Percentiles rank a stretch among this genome's conserved stretches.
These are phyloP conservation scores for Polyporus tsugae DNA, from an alignment of 1,284 basidiomycete genomes.

Conservation along the genomic window DNA sequence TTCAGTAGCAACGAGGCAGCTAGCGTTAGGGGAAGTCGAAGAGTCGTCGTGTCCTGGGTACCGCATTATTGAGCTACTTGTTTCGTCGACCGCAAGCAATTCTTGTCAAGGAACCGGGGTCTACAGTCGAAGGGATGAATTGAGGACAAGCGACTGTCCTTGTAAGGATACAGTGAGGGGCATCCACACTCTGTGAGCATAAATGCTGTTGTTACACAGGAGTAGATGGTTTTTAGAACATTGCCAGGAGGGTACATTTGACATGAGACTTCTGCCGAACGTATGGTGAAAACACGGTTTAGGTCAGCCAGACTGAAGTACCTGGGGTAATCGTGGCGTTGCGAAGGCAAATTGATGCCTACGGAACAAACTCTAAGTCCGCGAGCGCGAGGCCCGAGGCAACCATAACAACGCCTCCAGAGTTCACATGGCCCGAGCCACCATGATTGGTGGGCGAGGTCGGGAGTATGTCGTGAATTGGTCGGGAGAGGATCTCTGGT, in stretches of 20 bases:
- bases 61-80: not conserved
- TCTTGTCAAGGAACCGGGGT: not conserved
- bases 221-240: not conserved
- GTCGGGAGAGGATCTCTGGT: constrained; percentile 14
- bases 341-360: constrained; percentile 14
- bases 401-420: constrained; percentile 26
- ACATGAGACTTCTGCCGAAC: not conserved
- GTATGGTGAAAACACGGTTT: not conserved
- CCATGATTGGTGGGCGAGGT: constrained; percentile 18
- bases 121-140: not conserved
- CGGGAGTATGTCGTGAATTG: constrained; percentile 26
- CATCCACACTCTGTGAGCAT: not conserved
- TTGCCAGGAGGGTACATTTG: not conserved
- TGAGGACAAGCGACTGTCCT: constrained; percentile 18
- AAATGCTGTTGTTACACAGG: not conserved
- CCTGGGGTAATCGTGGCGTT: constrained; percentile 18
- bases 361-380: constrained; percentile 24
- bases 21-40: not conserved
- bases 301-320: constrained; percentile 8
- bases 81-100: not conserved
- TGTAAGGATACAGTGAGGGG: constrained; percentile 21
- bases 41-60: not conserved
- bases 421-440: constrained; percentile 23
- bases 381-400: constrained; percentile 27
- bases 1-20: constrained; percentile 34